phyloP scores from a whole-genome alignment of 2,329 filamentous ascomycete species.

The Clarireedia monteithiana region DNA sequence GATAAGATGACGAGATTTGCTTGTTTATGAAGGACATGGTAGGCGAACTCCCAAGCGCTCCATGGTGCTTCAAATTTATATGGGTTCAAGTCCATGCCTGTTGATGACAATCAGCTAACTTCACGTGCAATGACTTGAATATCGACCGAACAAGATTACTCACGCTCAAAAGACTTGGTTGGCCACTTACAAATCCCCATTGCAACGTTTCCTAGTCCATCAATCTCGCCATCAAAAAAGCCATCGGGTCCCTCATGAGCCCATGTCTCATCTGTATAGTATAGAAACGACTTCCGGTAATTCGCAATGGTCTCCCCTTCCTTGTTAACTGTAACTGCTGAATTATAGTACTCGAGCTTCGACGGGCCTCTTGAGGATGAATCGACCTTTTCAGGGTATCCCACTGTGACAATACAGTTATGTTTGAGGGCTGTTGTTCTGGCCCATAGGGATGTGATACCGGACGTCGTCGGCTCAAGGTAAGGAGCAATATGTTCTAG shows the following conservation, averaged over 20 bases:
- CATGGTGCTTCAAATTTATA: constrained; percentile 45
- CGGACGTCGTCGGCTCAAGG: constrained; percentile 58
- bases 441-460: constrained; percentile 66
- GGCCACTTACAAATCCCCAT: constrained; percentile 50
- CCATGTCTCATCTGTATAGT: constrained; percentile 54
- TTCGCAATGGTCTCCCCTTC: constrained; percentile 55
- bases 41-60: constrained; percentile 39
- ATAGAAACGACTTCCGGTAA: constrained; percentile 53
- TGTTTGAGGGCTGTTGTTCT: constrained; percentile 56
- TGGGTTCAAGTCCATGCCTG: constrained; percentile 54
- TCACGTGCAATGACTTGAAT: not conserved
- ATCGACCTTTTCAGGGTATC: constrained; percentile 66
- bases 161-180: constrained; percentile 8
- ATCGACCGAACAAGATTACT: constrained; percentile 3
- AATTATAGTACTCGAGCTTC: constrained; percentile 47
- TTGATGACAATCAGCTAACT: not conserved
- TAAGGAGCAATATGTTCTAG: constrained; percentile 58
- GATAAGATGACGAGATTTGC: constrained; percentile 60
- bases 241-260: constrained; percentile 45
- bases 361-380: constrained; percentile 40
- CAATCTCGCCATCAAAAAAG: constrained; percentile 40
- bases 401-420: constrained; percentile 60
- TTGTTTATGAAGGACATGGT: constrained; percentile 45
- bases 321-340: constrained; percentile 44
- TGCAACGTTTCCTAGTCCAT: constrained; percentile 42